Conservation (phyloP, 208 protist species). For the Acanthamoeba lugdunensis region DNA sequence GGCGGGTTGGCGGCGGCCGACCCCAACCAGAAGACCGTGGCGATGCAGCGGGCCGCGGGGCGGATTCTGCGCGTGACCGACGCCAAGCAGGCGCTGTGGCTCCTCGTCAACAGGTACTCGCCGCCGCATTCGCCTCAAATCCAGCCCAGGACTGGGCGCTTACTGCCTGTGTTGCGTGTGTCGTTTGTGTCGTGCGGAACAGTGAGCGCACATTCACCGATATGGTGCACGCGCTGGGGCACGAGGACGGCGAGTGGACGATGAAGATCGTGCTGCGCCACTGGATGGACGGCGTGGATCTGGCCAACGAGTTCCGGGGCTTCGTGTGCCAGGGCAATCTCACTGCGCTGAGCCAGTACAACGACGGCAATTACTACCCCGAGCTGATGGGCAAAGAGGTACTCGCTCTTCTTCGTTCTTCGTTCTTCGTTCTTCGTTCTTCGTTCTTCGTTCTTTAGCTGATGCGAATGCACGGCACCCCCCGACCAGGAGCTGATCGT, state of each 20-base stretch:
- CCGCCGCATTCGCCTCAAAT: not conserved
- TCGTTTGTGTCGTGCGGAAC: not conserved
- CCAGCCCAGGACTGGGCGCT: not conserved
- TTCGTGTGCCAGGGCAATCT: slow-evolving; percentile 55
- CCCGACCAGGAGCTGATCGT: slow-evolving; percentile 28
- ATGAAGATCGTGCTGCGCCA: slow-evolving; percentile 66
- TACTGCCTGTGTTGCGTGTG: not conserved
- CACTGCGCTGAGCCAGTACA: slow-evolving; percentile 60
- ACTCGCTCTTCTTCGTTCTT: not conserved
- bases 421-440: not conserved
- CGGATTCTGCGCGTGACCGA: slow-evolving; percentile 49
- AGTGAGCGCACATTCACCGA: slow-evolving; percentile 68
- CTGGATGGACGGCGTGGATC: slow-evolving; percentile 64
- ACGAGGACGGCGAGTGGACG: slow-evolving; percentile 33
- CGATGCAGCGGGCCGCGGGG: slow-evolving; percentile 38
- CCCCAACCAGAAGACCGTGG: slow-evolving; percentile 28
- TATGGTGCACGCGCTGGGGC: not conserved
- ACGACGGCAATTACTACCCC: slow-evolving; percentile 59
- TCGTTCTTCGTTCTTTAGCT: not conserved
- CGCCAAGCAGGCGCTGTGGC: slow-evolving; percentile 22
- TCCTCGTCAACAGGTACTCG: slow-evolving; percentile 52
- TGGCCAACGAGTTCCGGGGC: slow-evolving; percentile 60
- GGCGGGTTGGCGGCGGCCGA: not conserved
- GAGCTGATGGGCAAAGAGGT: slow-evolving; percentile 30
- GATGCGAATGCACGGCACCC: too few species aligned